Evolutionary conservation across 805 yeast genomes (phyloP).

Genomic region (Saccharomycopsis sp.): DNA sequence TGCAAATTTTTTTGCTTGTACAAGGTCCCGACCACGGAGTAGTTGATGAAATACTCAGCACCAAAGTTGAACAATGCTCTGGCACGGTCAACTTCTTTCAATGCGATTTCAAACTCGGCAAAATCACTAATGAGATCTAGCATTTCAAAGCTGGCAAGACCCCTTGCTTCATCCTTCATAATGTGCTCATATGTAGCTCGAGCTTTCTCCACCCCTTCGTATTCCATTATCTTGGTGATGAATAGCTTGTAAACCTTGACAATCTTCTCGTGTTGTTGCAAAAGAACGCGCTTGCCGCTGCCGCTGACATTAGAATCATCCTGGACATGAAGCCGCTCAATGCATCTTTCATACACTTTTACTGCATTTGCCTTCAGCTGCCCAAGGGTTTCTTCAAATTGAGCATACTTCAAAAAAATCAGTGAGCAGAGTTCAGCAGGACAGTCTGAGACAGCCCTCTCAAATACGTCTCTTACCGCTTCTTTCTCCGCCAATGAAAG

Average conservation of each 20-base stretch:
- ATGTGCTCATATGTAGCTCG: slow-evolving; percentile 13
- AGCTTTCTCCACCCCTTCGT: no score
- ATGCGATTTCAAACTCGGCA: slow-evolving; percentile 44
- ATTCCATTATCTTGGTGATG: no score
- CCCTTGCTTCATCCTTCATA: slow-evolving; percentile 23
- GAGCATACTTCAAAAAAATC: no score
- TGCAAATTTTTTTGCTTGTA: slow-evolving; percentile 23
- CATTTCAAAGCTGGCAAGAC: slow-evolving; percentile 35
- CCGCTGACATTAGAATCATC: not conserved
- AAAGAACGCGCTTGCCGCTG: not conserved
- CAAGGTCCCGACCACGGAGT: slow-evolving; percentile 23
- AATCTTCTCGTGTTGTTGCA: not conserved
- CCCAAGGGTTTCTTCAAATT: slow-evolving; percentile 54
- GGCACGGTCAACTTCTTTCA: slow-evolving; percentile 49
- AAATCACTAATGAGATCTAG: slow-evolving; percentile 42
- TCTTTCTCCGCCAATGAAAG: no score
- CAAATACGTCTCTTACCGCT: slow-evolving; percentile 56
- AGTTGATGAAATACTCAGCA: slow-evolving; percentile 28
- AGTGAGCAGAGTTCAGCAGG: slow-evolving; percentile 40
- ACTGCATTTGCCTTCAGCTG: slow-evolving; percentile 41
- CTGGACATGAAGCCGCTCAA: slow-evolving; percentile 23
- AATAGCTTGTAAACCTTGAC: not conserved
- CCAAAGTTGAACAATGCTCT: slow-evolving; percentile 54
- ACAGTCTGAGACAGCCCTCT: slow-evolving; percentile 47
- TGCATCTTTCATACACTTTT: slow-evolving; percentile 44